Conservation (phyloP, 108 stramenopile species). For the Cyclotella cryptica region DNA sequence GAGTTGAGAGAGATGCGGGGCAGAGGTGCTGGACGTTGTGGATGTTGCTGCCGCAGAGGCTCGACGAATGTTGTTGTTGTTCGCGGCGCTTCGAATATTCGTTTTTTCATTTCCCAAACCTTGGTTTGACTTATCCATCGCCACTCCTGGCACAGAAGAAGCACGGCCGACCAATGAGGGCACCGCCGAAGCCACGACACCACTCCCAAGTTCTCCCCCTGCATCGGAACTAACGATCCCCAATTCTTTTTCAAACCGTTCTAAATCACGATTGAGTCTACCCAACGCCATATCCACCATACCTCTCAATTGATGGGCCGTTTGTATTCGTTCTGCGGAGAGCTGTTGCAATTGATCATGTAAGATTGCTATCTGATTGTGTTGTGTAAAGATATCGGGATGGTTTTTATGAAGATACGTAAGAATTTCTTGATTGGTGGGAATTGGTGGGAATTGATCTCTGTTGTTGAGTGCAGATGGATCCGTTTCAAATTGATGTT, state of each 20-base stretch:
- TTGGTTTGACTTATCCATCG: neutral
- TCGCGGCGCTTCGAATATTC: neutral
- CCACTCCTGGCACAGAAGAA: neutral
- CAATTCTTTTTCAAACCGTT: conserved; percentile 62
- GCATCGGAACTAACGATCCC: conserved; percentile 15
- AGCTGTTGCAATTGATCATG: conserved; percentile 55
- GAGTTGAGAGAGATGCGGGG: neutral
- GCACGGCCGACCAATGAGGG: neutral
- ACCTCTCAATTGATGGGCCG: conserved; percentile 65
- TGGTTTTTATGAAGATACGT: conserved; percentile 24
- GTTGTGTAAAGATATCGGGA: conserved; percentile 12
- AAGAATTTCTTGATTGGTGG: conserved; percentile 68
- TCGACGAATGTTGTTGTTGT: neutral
- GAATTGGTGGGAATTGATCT: conserved; percentile 21
- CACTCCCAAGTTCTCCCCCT: neutral
- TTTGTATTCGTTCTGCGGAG: conserved; percentile 72
- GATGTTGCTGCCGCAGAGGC: neutral
- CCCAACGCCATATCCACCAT: conserved; percentile 70
- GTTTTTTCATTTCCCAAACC: neutral
- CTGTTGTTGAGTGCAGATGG: neutral
- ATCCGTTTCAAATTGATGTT: neutral
- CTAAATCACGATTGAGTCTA: conserved; percentile 71
- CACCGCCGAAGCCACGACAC: neutral
- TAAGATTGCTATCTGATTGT: conserved; percentile 43
- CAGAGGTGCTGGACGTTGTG: conserved; percentile 18